Conservation (phyloP, 148 eudicot species). For the Rhododendron mucronatum region DNA sequence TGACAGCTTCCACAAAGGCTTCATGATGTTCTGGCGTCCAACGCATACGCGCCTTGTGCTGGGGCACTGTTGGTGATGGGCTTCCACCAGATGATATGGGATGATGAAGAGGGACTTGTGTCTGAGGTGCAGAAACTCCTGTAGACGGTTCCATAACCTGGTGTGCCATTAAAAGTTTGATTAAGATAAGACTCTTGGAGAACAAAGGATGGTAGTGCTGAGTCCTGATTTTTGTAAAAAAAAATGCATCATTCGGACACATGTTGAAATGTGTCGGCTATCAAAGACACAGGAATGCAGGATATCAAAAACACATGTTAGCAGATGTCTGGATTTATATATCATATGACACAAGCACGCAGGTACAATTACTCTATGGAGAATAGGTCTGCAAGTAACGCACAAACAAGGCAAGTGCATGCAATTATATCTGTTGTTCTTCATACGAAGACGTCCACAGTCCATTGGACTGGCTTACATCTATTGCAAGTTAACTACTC, state of each 20-base stretch:
- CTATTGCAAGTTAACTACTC: not conserved
- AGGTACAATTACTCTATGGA: not conserved
- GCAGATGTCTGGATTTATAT: not conserved
- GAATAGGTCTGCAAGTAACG: not conserved
- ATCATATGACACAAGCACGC: not conserved
- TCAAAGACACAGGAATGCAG: not conserved
- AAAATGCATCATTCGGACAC: not conserved
- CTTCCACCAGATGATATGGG: constrained; percentile 31
- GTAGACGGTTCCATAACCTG: constrained; percentile 45
- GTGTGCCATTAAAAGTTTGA: constrained; percentile 11
- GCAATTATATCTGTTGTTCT: not conserved
- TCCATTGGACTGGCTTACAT: not conserved
- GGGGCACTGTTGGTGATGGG: constrained; percentile 31
- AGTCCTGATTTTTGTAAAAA: not conserved
- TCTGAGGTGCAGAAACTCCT: constrained; percentile 23
- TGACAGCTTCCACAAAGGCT: constrained; percentile 78
- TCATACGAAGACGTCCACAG: not conserved
- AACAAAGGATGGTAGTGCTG: not conserved
- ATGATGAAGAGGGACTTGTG: constrained; percentile 27
- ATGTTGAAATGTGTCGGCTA: not conserved
- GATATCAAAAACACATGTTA: not conserved
- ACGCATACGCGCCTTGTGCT: constrained; percentile 69
- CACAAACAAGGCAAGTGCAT: not conserved
- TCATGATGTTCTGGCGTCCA: constrained; percentile 94
- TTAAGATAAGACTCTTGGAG: not conserved